A percentile compares a stretch with the other conserved stretches of the same genome.
Conservation (phyloP, 1,139 yeast genomes). For the Yamadazyma diddensiae region DNA sequence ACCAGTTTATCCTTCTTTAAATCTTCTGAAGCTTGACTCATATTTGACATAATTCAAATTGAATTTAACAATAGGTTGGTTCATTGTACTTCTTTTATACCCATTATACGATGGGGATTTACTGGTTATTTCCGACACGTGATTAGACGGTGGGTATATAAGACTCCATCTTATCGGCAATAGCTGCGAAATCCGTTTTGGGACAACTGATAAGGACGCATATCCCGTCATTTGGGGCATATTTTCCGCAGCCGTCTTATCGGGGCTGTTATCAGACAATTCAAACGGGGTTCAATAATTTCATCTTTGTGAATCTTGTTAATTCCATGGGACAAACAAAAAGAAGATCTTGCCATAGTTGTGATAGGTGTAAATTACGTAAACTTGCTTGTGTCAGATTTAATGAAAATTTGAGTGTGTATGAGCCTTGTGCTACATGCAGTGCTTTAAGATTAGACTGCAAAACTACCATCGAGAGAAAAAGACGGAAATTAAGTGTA, state of each 20-base stretch:
- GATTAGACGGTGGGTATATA: no score
- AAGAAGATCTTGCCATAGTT: conserved; percentile 29
- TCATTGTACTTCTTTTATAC: neutral
- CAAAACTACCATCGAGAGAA: conserved; percentile 11
- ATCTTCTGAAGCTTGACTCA: conserved; percentile 1
- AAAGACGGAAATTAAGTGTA: conserved; percentile 23
- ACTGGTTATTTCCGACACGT: no score
- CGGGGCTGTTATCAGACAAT: no score
- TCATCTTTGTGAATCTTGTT: no score
- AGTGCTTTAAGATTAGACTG: conserved; percentile 7
- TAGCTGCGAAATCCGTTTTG: no score
- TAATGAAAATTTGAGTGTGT: conserved; percentile 5
- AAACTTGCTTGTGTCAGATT: conserved; percentile 40
- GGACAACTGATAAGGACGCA: no score
- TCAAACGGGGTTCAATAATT: no score
- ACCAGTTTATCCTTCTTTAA: conserved; percentile 8
- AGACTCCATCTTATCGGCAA: no score
- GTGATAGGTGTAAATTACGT: conserved; percentile 43
- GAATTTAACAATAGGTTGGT: no score
- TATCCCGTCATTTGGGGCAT: no score
- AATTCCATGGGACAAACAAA: neutral
- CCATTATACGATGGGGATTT: no score
- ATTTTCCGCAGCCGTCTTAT: no score
- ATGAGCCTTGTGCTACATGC: conserved; percentile 12
- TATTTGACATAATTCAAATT: neutral